phyloP scores from a whole-genome alignment of 768 basidiomycete species.

The Hydnomerulius pinastri region DNA sequence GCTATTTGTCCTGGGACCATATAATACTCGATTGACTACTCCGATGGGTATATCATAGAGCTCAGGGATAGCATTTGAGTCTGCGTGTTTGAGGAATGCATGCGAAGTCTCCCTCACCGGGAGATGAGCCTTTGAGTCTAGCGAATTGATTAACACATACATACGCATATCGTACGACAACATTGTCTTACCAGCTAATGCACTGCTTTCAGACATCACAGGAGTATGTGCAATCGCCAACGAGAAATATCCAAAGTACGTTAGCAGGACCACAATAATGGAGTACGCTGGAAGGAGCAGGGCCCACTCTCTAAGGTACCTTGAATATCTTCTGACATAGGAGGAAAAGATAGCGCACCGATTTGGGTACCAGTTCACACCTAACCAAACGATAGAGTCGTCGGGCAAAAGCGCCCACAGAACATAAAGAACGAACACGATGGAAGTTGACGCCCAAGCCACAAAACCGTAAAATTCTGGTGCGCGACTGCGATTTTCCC shows the following conservation, averaged over 20 bases:
- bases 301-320: constrained; percentile 74
- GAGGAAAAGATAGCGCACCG: constrained; percentile 49
- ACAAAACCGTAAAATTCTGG: constrained; percentile 92
- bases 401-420: constrained; percentile 85
- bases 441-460: constrained; percentile 75
- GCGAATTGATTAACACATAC: constrained; percentile 12
- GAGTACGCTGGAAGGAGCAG: constrained; percentile 80
- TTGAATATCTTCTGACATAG: constrained; percentile 1
- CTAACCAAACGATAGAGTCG: constrained; percentile 60
- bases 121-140: constrained; percentile 61
- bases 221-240: constrained; percentile 75
- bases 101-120: constrained; percentile 38
- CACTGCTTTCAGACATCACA: constrained; percentile 60
- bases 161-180: constrained; percentile 10
- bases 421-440: constrained; percentile 69
- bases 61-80: constrained; percentile 54
- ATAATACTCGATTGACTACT: constrained; percentile 75
- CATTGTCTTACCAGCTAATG: constrained; percentile 60
- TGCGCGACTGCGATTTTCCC: constrained; percentile 62
- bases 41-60: constrained; percentile 84
- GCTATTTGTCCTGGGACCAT: constrained; percentile 34
- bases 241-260: constrained; percentile 77
- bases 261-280: constrained; percentile 66
- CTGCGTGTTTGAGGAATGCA: constrained; percentile 53
- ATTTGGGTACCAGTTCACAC: constrained; percentile 86